These are phyloP conservation scores for Aspergillus candidus DNA, from an alignment of 2,329 filamentous ascomycete genomes.

Conservation along the genomic window DNA sequence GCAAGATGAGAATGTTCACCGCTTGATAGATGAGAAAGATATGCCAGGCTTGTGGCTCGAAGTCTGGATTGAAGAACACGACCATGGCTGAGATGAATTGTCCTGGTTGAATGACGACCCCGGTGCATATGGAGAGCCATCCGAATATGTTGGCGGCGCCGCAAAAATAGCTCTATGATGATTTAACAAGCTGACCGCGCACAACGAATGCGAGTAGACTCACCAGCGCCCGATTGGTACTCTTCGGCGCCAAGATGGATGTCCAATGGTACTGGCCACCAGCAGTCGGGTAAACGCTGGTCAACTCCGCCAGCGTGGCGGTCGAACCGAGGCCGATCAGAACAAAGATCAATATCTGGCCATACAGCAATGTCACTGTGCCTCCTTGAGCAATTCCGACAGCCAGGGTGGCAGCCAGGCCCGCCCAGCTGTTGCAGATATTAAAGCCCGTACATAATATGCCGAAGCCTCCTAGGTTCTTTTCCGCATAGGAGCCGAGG, in stretches of 20 bases:
- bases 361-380: conserved; percentile 17
- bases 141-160: conserved; percentile 19
- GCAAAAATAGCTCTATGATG: conserved; percentile 15
- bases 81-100: conserved; percentile 13
- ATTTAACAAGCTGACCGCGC: background rate
- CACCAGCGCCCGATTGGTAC: conserved; percentile 6
- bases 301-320: conserved; percentile 32
- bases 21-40: too few species aligned
- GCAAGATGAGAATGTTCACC: too few species aligned
- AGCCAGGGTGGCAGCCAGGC: conserved; percentile 17
- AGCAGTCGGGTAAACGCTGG: conserved; percentile 32
- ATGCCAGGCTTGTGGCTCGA: too few species aligned
- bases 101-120: conserved; percentile 16
- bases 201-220: too few species aligned
- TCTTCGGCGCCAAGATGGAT: conserved; percentile 18
- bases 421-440: conserved; percentile 23
- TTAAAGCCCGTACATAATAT: conserved; percentile 3
- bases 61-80: too few species aligned
- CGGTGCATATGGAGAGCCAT: conserved; percentile 20
- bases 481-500: too few species aligned
- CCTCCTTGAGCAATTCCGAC: conserved; percentile 18
- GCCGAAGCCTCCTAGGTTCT: too few species aligned
- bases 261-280: conserved; percentile 39
- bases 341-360: too few species aligned
- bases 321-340: too few species aligned